Conservation (phyloP, 345 rosid species). For the Pistacia integerrima region DNA sequence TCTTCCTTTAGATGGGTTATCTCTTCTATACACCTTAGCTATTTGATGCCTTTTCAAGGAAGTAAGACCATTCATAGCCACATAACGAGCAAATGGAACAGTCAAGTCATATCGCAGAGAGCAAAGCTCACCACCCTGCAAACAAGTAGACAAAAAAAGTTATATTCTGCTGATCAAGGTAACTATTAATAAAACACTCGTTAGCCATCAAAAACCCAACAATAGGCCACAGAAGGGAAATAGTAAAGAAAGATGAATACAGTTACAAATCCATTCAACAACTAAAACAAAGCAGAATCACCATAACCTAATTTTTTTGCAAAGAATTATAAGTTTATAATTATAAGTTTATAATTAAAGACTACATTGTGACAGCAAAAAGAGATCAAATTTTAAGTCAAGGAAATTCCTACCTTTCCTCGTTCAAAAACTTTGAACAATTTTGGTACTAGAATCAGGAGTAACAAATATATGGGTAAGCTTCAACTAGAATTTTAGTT, state of each 20-base stretch:
- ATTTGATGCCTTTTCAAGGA: conserved; percentile 85
- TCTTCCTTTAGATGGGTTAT: conserved; percentile 92
- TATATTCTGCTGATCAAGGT: background rate
- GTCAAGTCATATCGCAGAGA: conserved; percentile 91
- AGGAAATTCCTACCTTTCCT: background rate
- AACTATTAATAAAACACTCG: background rate
- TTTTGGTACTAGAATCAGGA: background rate
- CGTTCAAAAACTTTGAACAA: background rate
- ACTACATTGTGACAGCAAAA: background rate
- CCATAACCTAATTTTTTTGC: background rate
- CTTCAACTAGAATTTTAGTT: background rate
- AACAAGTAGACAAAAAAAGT: conserved; percentile 4
- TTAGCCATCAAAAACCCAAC: background rate
- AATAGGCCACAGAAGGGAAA: background rate
- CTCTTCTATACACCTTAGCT: conserved; percentile 89
- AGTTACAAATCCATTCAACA: background rate
- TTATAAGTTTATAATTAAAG: background rate
- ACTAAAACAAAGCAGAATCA: background rate
- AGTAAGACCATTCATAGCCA: conserved; percentile 86
- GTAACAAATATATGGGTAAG: background rate
- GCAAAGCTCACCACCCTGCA: conserved; percentile 96
- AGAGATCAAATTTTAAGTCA: background rate
- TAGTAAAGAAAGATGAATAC: background rate
- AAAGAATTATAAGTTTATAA: background rate
- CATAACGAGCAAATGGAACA: conserved; percentile 89